Evolutionary conservation across 371 early-diverging fungal genomes (phyloP).

Genomic region (Rhizopus arrhizus): DNA sequence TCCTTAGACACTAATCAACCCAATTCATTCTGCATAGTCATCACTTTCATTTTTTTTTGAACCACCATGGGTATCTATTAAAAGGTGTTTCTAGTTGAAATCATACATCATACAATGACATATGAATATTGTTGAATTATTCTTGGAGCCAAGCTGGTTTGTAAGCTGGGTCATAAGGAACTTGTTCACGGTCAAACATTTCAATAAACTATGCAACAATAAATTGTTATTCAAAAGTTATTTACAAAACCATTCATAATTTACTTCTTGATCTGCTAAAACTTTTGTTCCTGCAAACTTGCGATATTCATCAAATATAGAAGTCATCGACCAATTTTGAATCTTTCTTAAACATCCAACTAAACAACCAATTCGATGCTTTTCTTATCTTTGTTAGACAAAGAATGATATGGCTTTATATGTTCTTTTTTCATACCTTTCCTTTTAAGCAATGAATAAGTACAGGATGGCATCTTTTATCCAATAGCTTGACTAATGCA

Average conservation of each 20-base stretch:
- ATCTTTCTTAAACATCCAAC: conserved; percentile 92
- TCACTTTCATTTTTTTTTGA: no score
- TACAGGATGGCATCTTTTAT: conserved; percentile 79
- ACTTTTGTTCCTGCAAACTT: conserved; percentile 91
- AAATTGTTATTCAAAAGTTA: not conserved
- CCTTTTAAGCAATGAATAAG: conserved; percentile 94
- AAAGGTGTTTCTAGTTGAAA: no score
- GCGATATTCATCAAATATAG: conserved; percentile 94
- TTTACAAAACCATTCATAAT: not conserved
- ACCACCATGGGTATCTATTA: no score
- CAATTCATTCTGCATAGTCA: no score
- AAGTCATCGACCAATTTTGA: conserved; percentile 92
- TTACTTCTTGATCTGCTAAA: conserved; percentile 91
- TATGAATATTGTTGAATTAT: not conserved
- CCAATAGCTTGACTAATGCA: conserved; percentile 78
- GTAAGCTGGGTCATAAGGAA: conserved; percentile 54
- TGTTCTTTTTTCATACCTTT: conserved; percentile 57
- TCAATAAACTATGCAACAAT: conserved; percentile 65
- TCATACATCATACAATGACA: no score
- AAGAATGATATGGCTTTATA: no score
- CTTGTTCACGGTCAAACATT: conserved; percentile 62
- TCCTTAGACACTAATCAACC: no score
- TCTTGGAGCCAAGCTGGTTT: conserved; percentile 58
- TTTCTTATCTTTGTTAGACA: not conserved
- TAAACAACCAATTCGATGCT: conserved; percentile 91